These are phyloP conservation scores for Russula emetica DNA, from an alignment of 768 basidiomycete genomes.

Conservation along the genomic window DNA sequence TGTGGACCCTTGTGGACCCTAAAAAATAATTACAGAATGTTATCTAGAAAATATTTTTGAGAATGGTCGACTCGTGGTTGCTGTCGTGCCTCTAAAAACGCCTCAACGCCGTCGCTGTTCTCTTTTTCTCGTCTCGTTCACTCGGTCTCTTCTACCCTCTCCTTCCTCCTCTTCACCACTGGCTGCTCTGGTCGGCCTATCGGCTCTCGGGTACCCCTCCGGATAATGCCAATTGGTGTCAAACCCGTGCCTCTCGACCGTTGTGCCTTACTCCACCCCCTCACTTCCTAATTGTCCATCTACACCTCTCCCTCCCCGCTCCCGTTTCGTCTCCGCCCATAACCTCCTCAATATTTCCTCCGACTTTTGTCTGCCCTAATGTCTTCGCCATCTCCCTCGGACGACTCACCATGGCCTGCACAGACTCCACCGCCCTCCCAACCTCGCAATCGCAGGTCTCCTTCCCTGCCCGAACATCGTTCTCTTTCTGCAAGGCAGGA, in stretches of 20 bases:
- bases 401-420: conserved; percentile 44
- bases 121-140: conserved; percentile 12
- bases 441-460: conserved; percentile 25
- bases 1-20: neutral
- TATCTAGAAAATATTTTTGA: neutral
- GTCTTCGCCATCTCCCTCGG: conserved; percentile 34
- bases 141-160: conserved; percentile 32
- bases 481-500: conserved; percentile 18
- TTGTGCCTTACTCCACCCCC: conserved; percentile 22
- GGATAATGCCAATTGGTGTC: conserved; percentile 35
- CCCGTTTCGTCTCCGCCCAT: neutral
- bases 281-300: conserved; percentile 23
- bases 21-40: neutral
- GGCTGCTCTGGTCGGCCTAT: conserved; percentile 10
- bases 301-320: conserved; percentile 29
- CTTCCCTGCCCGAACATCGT: conserved; percentile 20
- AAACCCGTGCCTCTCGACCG: conserved; percentile 17
- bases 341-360: conserved; percentile 16
- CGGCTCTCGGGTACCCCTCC: conserved; percentile 24
- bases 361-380: conserved; percentile 34
- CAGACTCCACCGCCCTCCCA: conserved; percentile 38
- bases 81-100: conserved; percentile 4
- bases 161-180: conserved; percentile 24
- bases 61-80: neutral
- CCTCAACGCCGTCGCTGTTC: conserved; percentile 11